These are phyloP conservation scores for Hypericum perforatum DNA, from an alignment of 345 rosid genomes.

Conservation along the genomic window DNA sequence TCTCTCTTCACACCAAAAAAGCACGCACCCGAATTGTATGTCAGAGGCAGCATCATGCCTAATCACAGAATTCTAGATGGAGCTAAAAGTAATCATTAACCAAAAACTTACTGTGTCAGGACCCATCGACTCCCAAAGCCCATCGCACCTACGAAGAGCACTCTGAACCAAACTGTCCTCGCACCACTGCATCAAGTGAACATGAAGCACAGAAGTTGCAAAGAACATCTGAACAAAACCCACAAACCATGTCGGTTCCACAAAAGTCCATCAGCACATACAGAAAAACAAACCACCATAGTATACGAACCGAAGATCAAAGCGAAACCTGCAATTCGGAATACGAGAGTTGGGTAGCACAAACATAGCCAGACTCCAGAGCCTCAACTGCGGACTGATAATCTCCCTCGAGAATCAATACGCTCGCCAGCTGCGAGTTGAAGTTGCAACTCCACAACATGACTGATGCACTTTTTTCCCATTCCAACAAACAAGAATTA, in stretches of 20 bases:
- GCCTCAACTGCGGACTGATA: slow-evolving; percentile 55
- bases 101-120: slow-evolving; percentile 48
- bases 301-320: not conserved
- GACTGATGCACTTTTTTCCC: slow-evolving; percentile 28
- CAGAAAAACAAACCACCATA: not conserved
- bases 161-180: slow-evolving; percentile 57
- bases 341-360: slow-evolving; percentile 50
- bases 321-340: slow-evolving; percentile 64
- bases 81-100: too few species aligned
- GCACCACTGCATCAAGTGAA: slow-evolving; percentile 86
- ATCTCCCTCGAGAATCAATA: slow-evolving; percentile 72
- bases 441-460: slow-evolving; percentile 89
- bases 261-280: slow-evolving; percentile 4
- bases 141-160: slow-evolving; percentile 59
- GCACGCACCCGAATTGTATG: too few species aligned
- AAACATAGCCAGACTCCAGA: slow-evolving; percentile 50
- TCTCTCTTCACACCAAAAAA: slow-evolving; percentile 31
- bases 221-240: slow-evolving; percentile 61
- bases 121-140: slow-evolving; percentile 60
- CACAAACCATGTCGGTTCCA: not conserved
- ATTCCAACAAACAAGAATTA: not conserved
- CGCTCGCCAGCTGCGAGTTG: slow-evolving; percentile 92
- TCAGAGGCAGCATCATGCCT: too few species aligned
- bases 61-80: too few species aligned
- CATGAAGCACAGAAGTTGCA: slow-evolving; percentile 72